Evolutionary conservation across 768 basidiomycete genomes (phyloP), one percentile per base, ranked within the genome.

Genomic region (Paxillus rubicundulus): DNA sequence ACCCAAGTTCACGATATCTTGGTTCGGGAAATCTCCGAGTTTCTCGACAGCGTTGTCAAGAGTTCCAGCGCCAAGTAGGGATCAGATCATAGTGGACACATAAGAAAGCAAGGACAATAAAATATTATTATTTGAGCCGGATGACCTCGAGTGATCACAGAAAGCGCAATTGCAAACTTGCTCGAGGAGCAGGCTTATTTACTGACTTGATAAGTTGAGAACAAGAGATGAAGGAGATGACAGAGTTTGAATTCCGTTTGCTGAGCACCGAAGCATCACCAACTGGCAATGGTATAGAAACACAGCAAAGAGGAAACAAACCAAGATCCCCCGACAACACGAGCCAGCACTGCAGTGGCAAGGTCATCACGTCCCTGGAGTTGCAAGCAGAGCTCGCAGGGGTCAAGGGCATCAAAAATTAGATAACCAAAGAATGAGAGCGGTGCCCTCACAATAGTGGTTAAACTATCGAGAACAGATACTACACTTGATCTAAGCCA

Each of bases 371-470:
- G 62, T 48, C 68, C 63, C 49, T 55, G 53, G 64, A 70, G 74
- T 65, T 74, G 74, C 73, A 74, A 74, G 73, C 73, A 74, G 73
- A 74, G 73, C 71, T 66, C 71, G 40, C 50, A 7, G 3, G 50
- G 52, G 43, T 47, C 59, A 56, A 60, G 56, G 62, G 65, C 55
- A 57, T 34, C 66, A 66, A 66, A 66, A 65, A 59, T 67, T 66
- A 75, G 72, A 79, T 81, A 80, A 81, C 78, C 78, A 79, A 65
- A 64, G 59, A 77, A 77, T 73, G 71, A 70, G 69, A 64, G 75
- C 78, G 69, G 71, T 80, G 78, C 75, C 72, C 66, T 67, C 75
- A 78, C 79, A 78, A 79, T 77, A 80, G 78, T 77, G 77, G 78
- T 69, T 80, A 70, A 58, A 73, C 78, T 82, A 75, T 76, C 75